Evolutionary conservation across 768 basidiomycete genomes (phyloP), one percentile per base, ranked within the genome.

Genomic region (Hebeloma cylindrosporum): DNA sequence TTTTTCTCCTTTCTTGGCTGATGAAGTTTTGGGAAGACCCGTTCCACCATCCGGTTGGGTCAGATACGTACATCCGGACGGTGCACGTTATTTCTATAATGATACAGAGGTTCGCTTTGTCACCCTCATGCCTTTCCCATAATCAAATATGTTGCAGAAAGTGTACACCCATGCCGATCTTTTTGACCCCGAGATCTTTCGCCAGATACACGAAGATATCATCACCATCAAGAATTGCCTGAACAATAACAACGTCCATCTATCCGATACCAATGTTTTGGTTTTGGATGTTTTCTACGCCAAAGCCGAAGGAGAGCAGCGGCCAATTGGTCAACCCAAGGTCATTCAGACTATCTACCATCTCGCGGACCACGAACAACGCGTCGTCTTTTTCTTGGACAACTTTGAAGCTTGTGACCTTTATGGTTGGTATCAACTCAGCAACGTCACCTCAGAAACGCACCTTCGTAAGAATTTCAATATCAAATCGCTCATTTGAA

Each of bases 121-220:
- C 22, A 21, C 9, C 16, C 25, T 43, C 16, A 27, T 25, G 23
- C 26, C 14, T 8, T 28, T 16, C 7, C 7, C 13, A 29, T 2
- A 27, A 28, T 4, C 11, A 16, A 16, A 13, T 20, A 26, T 26
- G 2, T 39, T 7, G 46, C 13, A 80, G 77, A 71, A 66, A 40
- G 67, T 78, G 1, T 76, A 76, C 29, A 82, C 81, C 0, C 82
- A 84, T 43, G 71, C 71, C 16, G 58, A 83, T 48, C 59, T 83
- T n/a, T 72, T 68, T 26, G 65, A 82, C 11, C 7, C 23, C 0
- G 56, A 49, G 0, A 57, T 70, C 4, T 50, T 56, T 6, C 29
- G 32, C 0, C 69, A 72, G 16, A 63, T 79, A 5, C 60, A 66
- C 3, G 56, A 56, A 6, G 74, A 68, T 34, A 62, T 70, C 3